Base-by-base conservation (phyloP, 2,329 filamentous ascomycete species). In the Teratosphaeriaceae sp. region DNA sequence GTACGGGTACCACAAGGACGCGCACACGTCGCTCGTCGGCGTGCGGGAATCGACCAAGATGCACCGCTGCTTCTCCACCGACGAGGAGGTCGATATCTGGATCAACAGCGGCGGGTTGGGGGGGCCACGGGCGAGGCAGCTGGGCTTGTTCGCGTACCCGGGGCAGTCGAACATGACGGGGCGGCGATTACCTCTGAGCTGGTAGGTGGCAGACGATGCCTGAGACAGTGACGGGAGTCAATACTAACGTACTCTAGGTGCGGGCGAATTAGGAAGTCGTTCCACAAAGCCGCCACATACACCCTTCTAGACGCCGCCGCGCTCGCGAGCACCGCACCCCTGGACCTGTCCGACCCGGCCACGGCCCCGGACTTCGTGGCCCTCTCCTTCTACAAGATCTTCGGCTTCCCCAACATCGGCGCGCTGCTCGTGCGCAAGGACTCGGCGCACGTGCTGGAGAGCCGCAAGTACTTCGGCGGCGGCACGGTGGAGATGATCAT, bases 361-460 rank as follows among this genome's bases (percentile, higher is more conserved):
- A 60, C 66, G 1, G 80, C 84, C 0, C 85, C 90, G 1, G 90
- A 97, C 61, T 97, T 97, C 52, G 83, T 79, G 0, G 84, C 87
- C 0, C 58, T 97, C 31, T 96, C 89, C 63, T 80, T 97, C 50
- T 94, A 96, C 69, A 98, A 97, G 63, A 89, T 96, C n/a, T 97
- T 97, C 62, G 90, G 92, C 1, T 96, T 96, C 51, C 90, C 90
- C 0, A 87, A 97, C 60, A 71, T 97, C 2, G 90, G 90, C 1
- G 88, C 82, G 1, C 67, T 98, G 45, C 80, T 97, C 22, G 80
- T 97, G 11, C 80, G 84, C 31, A 88, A 86, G 53, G 73, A 78
- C 23, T 78, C 85, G 11, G 79, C 77, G 5, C 62, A 73, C 29
- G 80, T 95, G 36, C 59, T 64, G 30, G 69, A 76, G 23, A 70